Conservation (phyloP, 768 basidiomycete species). For the Phanerochaete sordida region DNA sequence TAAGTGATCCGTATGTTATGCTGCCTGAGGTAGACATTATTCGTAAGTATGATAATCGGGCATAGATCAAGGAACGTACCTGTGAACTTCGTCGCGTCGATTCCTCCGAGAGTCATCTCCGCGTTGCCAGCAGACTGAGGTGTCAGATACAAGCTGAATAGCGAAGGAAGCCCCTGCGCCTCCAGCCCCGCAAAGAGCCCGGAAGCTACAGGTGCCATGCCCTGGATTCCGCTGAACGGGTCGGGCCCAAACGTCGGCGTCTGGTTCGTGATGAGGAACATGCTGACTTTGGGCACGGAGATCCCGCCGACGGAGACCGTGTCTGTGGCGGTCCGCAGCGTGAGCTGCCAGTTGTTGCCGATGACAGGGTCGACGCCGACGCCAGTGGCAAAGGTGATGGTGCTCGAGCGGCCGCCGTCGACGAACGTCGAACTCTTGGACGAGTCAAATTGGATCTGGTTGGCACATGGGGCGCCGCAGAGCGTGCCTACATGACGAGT, state of each 20-base stretch:
- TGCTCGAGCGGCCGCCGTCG: slow-evolving; percentile 36
- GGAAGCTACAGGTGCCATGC: slow-evolving; percentile 46
- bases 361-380: slow-evolving; percentile 50
- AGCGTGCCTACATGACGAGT: slow-evolving; percentile 47
- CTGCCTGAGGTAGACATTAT: neutral
- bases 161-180: slow-evolving; percentile 44
- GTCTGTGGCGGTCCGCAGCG: slow-evolving; percentile 42
- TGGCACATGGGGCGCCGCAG: slow-evolving; percentile 40
- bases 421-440: slow-evolving; percentile 50
- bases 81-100: slow-evolving; percentile 48
- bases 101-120: slow-evolving; percentile 52
- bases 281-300: slow-evolving; percentile 30
- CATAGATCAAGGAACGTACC: slow-evolving; percentile 25
- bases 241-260: slow-evolving; percentile 49
- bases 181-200: slow-evolving; percentile 50
- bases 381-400: slow-evolving; percentile 53
- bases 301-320: slow-evolving; percentile 48
- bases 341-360: slow-evolving; percentile 43
- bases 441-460: slow-evolving; percentile 45
- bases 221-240: slow-evolving; percentile 56
- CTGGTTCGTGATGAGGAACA: slow-evolving; percentile 53
- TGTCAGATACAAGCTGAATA: slow-evolving; percentile 51
- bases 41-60: neutral
- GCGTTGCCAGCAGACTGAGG: slow-evolving; percentile 40
- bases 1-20: slow-evolving; percentile 14